Base-by-base conservation (phyloP, 306 rosid genomes). In the Acacia acuminata region DNA sequence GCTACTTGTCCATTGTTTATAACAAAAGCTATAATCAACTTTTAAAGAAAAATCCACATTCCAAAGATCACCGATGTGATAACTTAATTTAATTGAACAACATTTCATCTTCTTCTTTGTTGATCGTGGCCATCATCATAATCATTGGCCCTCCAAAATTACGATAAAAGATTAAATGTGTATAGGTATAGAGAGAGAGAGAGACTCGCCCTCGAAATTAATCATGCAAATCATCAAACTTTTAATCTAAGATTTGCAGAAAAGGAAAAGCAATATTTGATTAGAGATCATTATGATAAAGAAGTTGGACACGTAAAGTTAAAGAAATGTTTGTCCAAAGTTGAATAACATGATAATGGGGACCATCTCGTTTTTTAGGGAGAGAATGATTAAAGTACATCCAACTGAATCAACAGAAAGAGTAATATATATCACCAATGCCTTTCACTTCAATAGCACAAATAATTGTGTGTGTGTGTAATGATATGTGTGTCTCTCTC, bases 261-360 rank as follows among this genome's bases (percentile, higher is more conserved):
- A 80, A 82, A 85, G 83, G 82, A 82, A 88, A 88, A 85, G 88
- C 83, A 88, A 58, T 58, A 58, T 58, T 16, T 58, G 65, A 58
- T 38, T 43, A 43, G 5, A 45, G 88, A 85, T 88, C 87, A 85
- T 88, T 42, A 85, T 85, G 85, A 80, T 80, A 82, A 88, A 88
- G 87, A 82, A 85, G 85, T 77, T 85, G 88, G 85, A 85, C 87
- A 80, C 83, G 85, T 85, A 80, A 88, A 88, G 86, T 76, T 88
- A 88, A 88, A 88, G 90, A 88, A 88, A 85, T 85, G 73, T 82
- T 82, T 82, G 88, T 87, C 86, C 88, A 85, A 85, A 85, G 88
- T 43, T 87, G 90, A 85, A 76, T 36, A 78, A 48, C 90, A 85
- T 85, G 45, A 64, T 64, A 4, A 81, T 81, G 61, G 78, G 73